These are phyloP conservation scores for Alternaria gansuensis DNA, from an alignment of 2,329 filamentous ascomycete species.

Conservation along the genomic window DNA sequence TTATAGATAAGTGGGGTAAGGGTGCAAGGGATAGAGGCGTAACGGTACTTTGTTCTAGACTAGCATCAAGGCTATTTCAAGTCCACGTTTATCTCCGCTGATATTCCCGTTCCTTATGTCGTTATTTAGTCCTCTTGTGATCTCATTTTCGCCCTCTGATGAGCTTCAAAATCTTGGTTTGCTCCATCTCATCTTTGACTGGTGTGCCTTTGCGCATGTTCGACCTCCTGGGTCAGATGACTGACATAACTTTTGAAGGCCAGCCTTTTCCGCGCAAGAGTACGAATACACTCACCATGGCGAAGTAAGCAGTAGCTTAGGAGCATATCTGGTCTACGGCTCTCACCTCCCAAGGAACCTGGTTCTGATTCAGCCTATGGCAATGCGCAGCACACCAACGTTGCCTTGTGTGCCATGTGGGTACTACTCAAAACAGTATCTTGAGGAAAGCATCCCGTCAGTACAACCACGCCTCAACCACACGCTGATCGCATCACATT, in stretches of 20 bases:
- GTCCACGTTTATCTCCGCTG: too few species aligned
- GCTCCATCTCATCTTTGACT: too few species aligned
- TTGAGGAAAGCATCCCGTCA: not conserved
- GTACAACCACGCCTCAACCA: not conserved
- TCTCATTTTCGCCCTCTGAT: too few species aligned
- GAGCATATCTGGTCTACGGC: too few species aligned
- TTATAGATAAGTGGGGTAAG: constrained; percentile 5
- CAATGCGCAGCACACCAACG: not conserved
- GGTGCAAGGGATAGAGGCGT: not conserved
- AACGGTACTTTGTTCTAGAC: not conserved
- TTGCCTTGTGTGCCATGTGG: not conserved
- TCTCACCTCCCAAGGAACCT: not conserved
- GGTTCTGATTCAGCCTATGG: not conserved
- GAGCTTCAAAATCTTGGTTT: too few species aligned
- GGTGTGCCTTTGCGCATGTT: too few species aligned
- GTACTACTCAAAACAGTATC: not conserved
- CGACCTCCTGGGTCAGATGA: too few species aligned
- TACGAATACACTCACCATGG: too few species aligned
- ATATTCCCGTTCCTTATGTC: not conserved
- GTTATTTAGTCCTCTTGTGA: not conserved
- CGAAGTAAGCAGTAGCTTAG: too few species aligned
- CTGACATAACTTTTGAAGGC: too few species aligned
- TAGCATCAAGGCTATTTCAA: not conserved
- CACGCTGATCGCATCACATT: not conserved
- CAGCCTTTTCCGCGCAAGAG: too few species aligned